Evolutionary conservation across 306 rosid species (phyloP).

Genomic region (Glycyrrhiza uralensis): DNA sequence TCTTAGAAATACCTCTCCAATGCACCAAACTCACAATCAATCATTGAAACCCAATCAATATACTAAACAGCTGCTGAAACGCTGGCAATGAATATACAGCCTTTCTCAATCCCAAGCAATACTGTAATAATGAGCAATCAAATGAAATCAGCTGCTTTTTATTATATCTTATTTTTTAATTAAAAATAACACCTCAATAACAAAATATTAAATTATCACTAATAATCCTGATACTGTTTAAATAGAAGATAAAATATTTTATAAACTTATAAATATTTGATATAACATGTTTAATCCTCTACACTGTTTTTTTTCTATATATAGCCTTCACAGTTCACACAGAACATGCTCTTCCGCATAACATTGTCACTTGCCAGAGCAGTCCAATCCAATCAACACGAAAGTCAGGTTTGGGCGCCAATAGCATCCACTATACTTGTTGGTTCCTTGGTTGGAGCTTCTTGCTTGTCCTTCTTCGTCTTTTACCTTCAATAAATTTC

Average conservation of each 20-base stretch:
- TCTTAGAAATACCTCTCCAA: too few species aligned
- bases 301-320: neutral
- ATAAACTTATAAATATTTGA: too few species aligned
- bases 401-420: too few species aligned
- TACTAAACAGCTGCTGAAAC: neutral
- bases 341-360: neutral
- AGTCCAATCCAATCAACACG: too few species aligned
- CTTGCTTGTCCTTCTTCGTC: neutral
- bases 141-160: neutral
- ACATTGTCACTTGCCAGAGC: too few species aligned
- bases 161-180: too few species aligned
- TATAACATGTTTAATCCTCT: neutral
- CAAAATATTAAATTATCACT: too few species aligned
- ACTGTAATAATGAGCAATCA: neutral
- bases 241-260: neutral
- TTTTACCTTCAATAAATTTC: neutral
- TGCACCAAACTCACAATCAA: neutral
- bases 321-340: neutral
- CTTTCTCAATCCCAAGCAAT: neutral
- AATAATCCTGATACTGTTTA: too few species aligned
- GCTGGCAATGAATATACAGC: constrained; percentile 22
- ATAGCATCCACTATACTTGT: neutral
- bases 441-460: constrained; percentile 15
- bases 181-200: neutral
- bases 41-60: neutral